Evolutionary conservation across 768 basidiomycete genomes (phyloP).

Genomic region (Boletellus ananiceps): DNA sequence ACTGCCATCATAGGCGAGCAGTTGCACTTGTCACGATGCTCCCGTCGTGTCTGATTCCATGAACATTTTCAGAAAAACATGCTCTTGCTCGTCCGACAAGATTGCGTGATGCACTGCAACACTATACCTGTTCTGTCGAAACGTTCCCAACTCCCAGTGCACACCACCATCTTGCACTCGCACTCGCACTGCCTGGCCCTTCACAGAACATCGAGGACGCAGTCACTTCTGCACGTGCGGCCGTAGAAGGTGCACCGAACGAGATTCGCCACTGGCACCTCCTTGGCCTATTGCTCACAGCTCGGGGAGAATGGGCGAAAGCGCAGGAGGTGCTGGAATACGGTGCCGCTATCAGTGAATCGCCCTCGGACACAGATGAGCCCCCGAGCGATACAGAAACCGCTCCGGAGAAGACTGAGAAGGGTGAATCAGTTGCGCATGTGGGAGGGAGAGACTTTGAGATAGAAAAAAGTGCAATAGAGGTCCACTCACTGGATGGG

Average conservation of each 20-base stretch:
- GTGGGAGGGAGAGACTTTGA: slow-evolving; percentile 10
- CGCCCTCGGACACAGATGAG: slow-evolving; percentile 32
- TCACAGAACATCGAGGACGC: slow-evolving; percentile 65
- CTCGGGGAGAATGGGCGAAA: slow-evolving; percentile 72
- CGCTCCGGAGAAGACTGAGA: slow-evolving; percentile 9
- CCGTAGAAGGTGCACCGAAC: slow-evolving; percentile 64
- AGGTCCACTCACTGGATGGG: not conserved
- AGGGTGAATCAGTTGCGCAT: not conserved
- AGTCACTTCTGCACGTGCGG: slow-evolving; percentile 57
- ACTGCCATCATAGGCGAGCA: slow-evolving; percentile 63
- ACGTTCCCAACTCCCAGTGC: slow-evolving; percentile 49
- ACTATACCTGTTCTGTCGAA: slow-evolving; percentile 47
- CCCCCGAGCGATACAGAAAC: slow-evolving; percentile 22
- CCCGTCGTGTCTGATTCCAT: not conserved
- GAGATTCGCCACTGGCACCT: slow-evolving; percentile 86
- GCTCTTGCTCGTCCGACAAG: slow-evolving; percentile 53
- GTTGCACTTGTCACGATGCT: not conserved
- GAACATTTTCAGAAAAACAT: slow-evolving; percentile 52
- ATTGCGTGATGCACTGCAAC: slow-evolving; percentile 51
- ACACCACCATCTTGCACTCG: slow-evolving; percentile 79
- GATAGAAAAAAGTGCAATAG: slow-evolving; percentile 4
- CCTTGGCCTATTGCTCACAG: slow-evolving; percentile 75
- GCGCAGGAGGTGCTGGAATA: slow-evolving; percentile 73
- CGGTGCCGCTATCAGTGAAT: slow-evolving; percentile 60
- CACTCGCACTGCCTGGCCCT: slow-evolving; percentile 59